Evolutionary conservation across 805 yeast genomes (phyloP), one percentile per base, ranked within the genome.

Genomic region (Zygosaccharomyces gambellarensis): DNA sequence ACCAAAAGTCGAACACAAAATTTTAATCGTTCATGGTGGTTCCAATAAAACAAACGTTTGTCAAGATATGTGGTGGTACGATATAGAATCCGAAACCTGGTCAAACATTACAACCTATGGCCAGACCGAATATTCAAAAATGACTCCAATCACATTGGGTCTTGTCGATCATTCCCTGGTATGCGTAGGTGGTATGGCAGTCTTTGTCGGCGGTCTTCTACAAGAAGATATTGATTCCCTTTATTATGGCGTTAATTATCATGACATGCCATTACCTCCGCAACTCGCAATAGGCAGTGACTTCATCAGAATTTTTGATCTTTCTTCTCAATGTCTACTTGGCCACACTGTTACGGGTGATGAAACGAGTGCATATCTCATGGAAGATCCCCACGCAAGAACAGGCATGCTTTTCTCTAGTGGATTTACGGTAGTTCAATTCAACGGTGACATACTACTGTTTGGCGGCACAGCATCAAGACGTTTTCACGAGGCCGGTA

Each of bases 41-140:
- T 70, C 74, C 0, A 53, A 65, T 41, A 59, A 63, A 25, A 40
- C 47, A 8, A 60, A 67, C 14, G 70, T 77, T 9, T 58, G 66
- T 23, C 77, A 79, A 25, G 82, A 78, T 60, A 56, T 72, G 56
- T 79, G 82, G 82, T 69, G 71, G 65, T 78, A 75, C 52, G 74
- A 76, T 52, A 55, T 78, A 23, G 70, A 69, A 27, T 54, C 66
- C 1, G 79, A 74, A 49, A 58, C 59, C 1, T 79, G 83, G 83
- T 50, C 49, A 12, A 47, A 48, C 41, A 45, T 47, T 23, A 54
- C 41, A 9, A 54, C 57, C 3, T 57, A 39, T 40, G 52, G 55
- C n/a, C 19, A 43, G 36, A 46, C 45, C 46, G 46, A 58, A 46
- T 43, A 56, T 31, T 39, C 45, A 8, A 56, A 48, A 27, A 22